These are phyloP conservation scores for Sarocladium brachiariae DNA, from an alignment of 2,329 filamentous ascomycete species.

Conservation along the genomic window DNA sequence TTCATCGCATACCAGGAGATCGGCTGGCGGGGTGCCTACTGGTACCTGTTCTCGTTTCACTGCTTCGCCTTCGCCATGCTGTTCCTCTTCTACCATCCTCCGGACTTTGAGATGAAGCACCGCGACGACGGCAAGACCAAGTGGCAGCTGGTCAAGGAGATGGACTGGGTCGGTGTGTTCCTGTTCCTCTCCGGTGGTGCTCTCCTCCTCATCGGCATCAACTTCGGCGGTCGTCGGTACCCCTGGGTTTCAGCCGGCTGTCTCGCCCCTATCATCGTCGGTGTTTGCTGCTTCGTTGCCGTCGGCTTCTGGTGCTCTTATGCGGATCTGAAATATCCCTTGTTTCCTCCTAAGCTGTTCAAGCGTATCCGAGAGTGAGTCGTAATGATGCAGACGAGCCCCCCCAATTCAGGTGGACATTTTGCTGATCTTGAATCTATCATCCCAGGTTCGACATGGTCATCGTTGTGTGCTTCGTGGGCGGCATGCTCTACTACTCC, in stretches of 20 bases:
- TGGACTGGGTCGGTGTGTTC: constrained; percentile 21
- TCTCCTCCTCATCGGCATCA: constrained; percentile 23
- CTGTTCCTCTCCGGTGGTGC: constrained; percentile 21
- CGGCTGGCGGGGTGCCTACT: constrained; percentile 7
- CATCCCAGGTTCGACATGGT: constrained; percentile 20
- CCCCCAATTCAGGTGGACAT: not conserved
- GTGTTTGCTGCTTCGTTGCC: constrained; percentile 20
- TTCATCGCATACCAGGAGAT: constrained; percentile 9
- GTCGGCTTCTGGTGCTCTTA: constrained; percentile 23
- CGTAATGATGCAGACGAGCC: too few relatives aligned
- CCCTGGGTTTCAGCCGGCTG: constrained; percentile 21
- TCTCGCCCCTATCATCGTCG: constrained; percentile 24
- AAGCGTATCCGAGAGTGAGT: constrained; percentile 19
- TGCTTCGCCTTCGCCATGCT: constrained; percentile 16
- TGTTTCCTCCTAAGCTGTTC: constrained; percentile 25
- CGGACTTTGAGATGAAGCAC: constrained; percentile 28
- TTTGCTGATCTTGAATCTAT: not conserved
- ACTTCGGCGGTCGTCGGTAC: constrained; percentile 22
- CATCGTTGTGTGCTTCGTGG: constrained; percentile 24
- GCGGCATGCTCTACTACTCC: constrained; percentile 24
- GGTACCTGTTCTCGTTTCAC: constrained; percentile 14
- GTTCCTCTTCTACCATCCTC: constrained; percentile 26
- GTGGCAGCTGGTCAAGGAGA: constrained; percentile 18
- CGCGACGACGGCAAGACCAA: constrained; percentile 20
- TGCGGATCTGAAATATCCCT: constrained; percentile 20